Conservation (phyloP, 176 grass and related monocot species). For the Pontederia crassipes region DNA sequence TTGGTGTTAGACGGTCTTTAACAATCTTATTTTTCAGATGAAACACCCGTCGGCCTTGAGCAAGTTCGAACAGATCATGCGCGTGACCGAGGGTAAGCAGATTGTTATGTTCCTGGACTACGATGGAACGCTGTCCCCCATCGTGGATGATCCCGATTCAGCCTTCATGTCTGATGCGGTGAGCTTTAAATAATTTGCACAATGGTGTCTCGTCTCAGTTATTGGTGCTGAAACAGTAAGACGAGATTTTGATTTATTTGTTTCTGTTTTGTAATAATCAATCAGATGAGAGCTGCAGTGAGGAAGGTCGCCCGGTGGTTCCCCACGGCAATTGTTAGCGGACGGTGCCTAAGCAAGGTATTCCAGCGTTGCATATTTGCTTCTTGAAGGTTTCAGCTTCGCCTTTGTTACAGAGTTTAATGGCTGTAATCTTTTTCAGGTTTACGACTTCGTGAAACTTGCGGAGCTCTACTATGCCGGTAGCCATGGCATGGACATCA, state of each 20-base stretch:
- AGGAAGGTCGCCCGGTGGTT: conserved; percentile 21
- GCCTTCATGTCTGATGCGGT: conserved; percentile 75
- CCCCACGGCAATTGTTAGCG: conserved; percentile 38
- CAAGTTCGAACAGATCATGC: conserved; percentile 36
- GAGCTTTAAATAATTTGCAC: background rate
- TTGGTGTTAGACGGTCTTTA: background rate
- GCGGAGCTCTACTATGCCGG: conserved; percentile 39
- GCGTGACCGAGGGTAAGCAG: conserved; percentile 46
- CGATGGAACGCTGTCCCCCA: conserved; percentile 89
- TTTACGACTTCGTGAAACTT: conserved; percentile 31
- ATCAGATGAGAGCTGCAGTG: conserved; percentile 64
- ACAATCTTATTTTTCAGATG: conserved; percentile 23
- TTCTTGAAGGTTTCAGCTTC: background rate
- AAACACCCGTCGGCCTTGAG: conserved; percentile 69
- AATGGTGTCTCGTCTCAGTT: background rate
- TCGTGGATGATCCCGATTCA: conserved; percentile 66
- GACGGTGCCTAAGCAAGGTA: conserved; percentile 36
- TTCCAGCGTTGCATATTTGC: background rate
- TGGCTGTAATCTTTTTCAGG: conserved; percentile 7
- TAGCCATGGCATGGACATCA: conserved; percentile 51
- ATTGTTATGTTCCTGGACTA: conserved; percentile 90
- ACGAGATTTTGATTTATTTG: background rate
- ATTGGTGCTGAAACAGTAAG: background rate
- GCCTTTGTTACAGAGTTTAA: background rate
- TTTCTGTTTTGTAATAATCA: conserved; percentile 2